Conservation (phyloP, 2,329 filamentous ascomycete species). For the Corniculantispora saksenae region DNA sequence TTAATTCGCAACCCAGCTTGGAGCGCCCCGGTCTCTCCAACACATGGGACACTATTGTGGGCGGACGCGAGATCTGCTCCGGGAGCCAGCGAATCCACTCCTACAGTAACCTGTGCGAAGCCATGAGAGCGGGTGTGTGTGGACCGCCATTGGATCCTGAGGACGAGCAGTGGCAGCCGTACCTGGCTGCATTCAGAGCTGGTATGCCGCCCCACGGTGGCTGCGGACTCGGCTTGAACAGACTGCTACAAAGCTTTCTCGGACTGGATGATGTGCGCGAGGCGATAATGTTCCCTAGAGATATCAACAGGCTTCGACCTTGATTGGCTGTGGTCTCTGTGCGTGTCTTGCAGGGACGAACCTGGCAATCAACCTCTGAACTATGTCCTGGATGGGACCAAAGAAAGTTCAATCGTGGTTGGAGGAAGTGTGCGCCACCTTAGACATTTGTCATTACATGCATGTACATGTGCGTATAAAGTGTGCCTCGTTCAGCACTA, state of each 20-base stretch:
- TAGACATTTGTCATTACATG: no score
- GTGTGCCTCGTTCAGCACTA: no score
- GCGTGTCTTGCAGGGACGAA: no score
- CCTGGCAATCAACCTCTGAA: no score
- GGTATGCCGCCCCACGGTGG: slow-evolving; percentile 10
- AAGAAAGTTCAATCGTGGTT: no score
- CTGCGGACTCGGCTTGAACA: slow-evolving; percentile 1
- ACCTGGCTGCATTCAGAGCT: slow-evolving; percentile 2
- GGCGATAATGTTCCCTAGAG: not conserved
- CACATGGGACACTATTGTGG: slow-evolving; percentile 1
- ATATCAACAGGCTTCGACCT: not conserved
- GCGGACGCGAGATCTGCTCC: slow-evolving; percentile 8
- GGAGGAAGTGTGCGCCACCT: no score
- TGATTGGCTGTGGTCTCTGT: not conserved
- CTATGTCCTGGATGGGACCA: no score
- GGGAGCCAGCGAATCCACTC: slow-evolving; percentile 2
- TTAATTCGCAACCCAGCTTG: not conserved
- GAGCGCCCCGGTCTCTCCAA: not conserved
- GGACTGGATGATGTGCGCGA: slow-evolving; percentile 2
- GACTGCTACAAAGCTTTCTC: slow-evolving; percentile 5
- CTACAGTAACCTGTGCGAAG: not conserved
- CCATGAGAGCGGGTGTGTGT: slow-evolving; percentile 2
- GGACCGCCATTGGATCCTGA: slow-evolving; percentile 4
- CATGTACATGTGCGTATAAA: no score
- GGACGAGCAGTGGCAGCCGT: slow-evolving; percentile 10